phyloP scores from a whole-genome alignment of 108 stramenopile genomes.

The Asterionellopsis glacialis region DNA sequence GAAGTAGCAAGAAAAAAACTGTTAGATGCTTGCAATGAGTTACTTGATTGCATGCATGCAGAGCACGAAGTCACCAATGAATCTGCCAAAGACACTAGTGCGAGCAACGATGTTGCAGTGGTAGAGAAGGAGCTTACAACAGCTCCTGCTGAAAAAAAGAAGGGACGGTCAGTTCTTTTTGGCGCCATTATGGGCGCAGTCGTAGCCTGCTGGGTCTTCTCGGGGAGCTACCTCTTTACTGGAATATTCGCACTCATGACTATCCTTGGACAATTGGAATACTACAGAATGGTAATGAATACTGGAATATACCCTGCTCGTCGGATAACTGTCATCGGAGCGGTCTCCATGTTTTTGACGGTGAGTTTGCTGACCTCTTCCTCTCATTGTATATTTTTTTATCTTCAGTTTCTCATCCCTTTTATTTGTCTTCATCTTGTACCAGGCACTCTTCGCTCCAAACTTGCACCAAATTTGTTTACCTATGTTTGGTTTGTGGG shows the following conservation, averaged over 20 bases:
- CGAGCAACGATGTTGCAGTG: not conserved
- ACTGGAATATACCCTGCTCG: slow-evolving; percentile 90
- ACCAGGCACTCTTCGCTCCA: slow-evolving; percentile 67
- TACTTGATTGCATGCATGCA: slow-evolving; percentile 15
- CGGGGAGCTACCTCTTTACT: slow-evolving; percentile 89
- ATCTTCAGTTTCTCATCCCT: not conserved
- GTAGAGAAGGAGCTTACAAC: not conserved
- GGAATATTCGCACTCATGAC: slow-evolving; percentile 87
- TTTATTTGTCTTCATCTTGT: not conserved
- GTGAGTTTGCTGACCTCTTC: slow-evolving; percentile 17
- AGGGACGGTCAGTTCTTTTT: slow-evolving; percentile 60
- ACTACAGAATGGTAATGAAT: slow-evolving; percentile 94
- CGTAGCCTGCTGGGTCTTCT: slow-evolving; percentile 90
- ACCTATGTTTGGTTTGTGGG: slow-evolving; percentile 62
- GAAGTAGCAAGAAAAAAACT: slow-evolving; percentile 6
- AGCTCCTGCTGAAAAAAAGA: slow-evolving; percentile 11
- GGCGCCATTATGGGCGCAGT: slow-evolving; percentile 82
- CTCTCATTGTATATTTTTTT: not conserved
- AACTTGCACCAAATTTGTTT: slow-evolving; percentile 77
- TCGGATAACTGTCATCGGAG: slow-evolving; percentile 82
- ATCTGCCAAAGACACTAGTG: not conserved
- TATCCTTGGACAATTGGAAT: slow-evolving; percentile 87
- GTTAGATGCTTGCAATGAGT: slow-evolving; percentile 25
- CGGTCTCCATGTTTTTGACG: slow-evolving; percentile 83
- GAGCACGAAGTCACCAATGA: slow-evolving; percentile 1